Percentiles rank a stretch among this genome's conserved stretches.
phyloP scores from a whole-genome alignment of 352 stramenopile genomes.

The Pythium periplocum region DNA sequence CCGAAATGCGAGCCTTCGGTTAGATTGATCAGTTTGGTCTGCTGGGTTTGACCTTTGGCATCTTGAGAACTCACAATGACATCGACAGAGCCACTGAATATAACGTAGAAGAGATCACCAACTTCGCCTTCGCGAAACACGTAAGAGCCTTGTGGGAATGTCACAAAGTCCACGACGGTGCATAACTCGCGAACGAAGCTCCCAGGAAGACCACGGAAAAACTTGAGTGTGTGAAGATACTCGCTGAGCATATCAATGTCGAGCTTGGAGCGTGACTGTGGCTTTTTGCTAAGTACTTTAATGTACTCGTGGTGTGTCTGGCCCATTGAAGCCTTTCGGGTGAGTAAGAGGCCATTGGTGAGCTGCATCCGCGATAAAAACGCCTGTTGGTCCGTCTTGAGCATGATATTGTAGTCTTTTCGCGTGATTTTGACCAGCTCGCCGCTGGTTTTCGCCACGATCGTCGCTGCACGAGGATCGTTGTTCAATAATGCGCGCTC shows the following conservation, averaged over 20 bases:
- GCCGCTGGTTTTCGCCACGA: constrained; percentile 40
- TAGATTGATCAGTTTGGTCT: constrained; percentile 69
- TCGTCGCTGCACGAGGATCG: constrained; percentile 51
- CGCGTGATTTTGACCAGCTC: constrained; percentile 66
- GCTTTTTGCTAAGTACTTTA: constrained; percentile 49
- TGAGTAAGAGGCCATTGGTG: constrained; percentile 23
- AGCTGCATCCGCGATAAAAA: constrained; percentile 65
- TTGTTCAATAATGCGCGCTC: constrained; percentile 62
- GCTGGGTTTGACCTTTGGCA: constrained; percentile 36
- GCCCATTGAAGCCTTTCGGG: constrained; percentile 4
- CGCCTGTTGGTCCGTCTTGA: constrained; percentile 64
- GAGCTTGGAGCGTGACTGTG: constrained; percentile 31
- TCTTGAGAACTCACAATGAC: constrained; percentile 61
- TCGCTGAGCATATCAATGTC: constrained; percentile 62
- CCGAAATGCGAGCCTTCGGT: constrained; percentile 64
- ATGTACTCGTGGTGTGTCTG: constrained; percentile 50
- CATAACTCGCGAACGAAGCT: constrained; percentile 67
- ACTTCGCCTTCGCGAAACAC: constrained; percentile 71
- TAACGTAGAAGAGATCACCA: constrained; percentile 73
- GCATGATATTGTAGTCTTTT: constrained; percentile 69
- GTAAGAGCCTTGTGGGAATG: constrained; percentile 24
- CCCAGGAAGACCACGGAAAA: constrained; percentile 59
- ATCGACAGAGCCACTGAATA: constrained; percentile 65
- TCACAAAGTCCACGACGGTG: constrained; percentile 50
- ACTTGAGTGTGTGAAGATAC: constrained; percentile 73